Percentiles rank a stretch among this genome's conserved stretches.
These are phyloP conservation scores for Przewalskia tangutica DNA, from an alignment of 257 asterid species.

Conservation along the genomic window DNA sequence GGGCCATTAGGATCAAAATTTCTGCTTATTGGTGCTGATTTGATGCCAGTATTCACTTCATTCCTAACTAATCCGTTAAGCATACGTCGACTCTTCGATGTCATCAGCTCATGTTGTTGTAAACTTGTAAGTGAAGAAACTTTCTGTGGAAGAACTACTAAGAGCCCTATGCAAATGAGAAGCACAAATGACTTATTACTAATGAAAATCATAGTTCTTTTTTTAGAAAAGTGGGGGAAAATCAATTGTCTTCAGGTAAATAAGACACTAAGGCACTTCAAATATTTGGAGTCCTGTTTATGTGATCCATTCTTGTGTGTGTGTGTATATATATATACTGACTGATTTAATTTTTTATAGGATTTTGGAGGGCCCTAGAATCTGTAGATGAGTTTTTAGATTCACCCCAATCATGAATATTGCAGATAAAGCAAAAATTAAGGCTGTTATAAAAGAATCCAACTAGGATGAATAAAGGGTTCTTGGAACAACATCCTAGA, in stretches of 20 bases:
- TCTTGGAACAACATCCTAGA: slow-evolving; percentile 55
- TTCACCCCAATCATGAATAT: slow-evolving; percentile 52
- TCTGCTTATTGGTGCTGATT: slow-evolving; percentile 8
- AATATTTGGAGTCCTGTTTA: slow-evolving; percentile 8
- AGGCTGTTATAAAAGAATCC: slow-evolving; percentile 60
- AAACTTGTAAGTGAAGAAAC: slow-evolving; percentile 26
- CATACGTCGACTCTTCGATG: slow-evolving; percentile 17
- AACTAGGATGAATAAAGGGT: slow-evolving; percentile 52
- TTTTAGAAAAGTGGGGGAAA: not conserved
- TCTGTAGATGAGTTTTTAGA: slow-evolving; percentile 46
- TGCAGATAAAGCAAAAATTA: slow-evolving; percentile 24
- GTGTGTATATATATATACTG: slow-evolving; percentile 7
- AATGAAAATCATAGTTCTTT: slow-evolving; percentile 23
- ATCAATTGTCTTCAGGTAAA: not conserved
- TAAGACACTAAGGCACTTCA: not conserved
- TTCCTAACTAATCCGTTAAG: slow-evolving; percentile 21
- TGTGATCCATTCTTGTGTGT: slow-evolving; percentile 29
- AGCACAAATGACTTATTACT: slow-evolving; percentile 21
- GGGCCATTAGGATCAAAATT: slow-evolving; percentile 33
- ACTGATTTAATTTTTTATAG: slow-evolving; percentile 5
- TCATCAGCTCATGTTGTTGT: slow-evolving; percentile 10
- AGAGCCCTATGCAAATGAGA: slow-evolving; percentile 31
- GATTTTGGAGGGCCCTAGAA: slow-evolving; percentile 20
- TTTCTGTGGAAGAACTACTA: slow-evolving; percentile 26
- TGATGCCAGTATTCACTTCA: slow-evolving; percentile 16